A percentile compares a stretch with the other conserved stretches of the same genome.
phyloP scores from a whole-genome alignment of 257 asterid species.

The Solanum etuberosum region DNA sequence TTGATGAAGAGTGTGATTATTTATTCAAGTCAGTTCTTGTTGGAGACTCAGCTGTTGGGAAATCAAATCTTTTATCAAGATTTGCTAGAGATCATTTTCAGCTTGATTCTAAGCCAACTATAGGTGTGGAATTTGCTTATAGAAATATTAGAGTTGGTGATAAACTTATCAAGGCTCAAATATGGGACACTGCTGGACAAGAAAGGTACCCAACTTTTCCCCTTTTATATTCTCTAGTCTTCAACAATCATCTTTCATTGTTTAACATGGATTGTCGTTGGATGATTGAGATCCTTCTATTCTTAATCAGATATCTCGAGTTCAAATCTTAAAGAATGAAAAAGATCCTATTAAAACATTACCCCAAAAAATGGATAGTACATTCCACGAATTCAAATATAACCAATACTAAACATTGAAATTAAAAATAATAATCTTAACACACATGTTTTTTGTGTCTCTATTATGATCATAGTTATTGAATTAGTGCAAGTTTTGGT shows the following conservation, averaged over 20 bases:
- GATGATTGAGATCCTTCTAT: no score
- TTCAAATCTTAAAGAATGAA: no score
- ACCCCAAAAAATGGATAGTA: neutral
- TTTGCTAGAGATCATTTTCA: constrained; percentile 56
- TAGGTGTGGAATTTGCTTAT: constrained; percentile 82
- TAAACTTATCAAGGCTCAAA: constrained; percentile 80
- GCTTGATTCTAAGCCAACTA: constrained; percentile 76
- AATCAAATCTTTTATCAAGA: constrained; percentile 63
- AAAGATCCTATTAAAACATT: no score
- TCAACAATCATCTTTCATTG: neutral
- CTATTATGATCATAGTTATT: neutral
- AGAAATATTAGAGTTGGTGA: constrained; percentile 55
- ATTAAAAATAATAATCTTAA: neutral
- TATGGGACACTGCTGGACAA: constrained; percentile 97
- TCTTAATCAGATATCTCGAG: neutral
- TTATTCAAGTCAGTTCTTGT: constrained; percentile 70
- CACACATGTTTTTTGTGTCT: neutral
- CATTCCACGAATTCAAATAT: neutral
- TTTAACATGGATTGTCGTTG: no score
- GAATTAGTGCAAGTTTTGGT: neutral
- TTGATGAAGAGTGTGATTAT: constrained; percentile 84
- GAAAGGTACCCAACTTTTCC: constrained; percentile 39
- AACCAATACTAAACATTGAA: no score
- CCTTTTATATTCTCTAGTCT: neutral
- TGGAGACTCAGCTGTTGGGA: constrained; percentile 89